These are phyloP conservation scores for Protomyces macrosporus DNA, from an alignment of 1,139 yeast genomes.

Conservation along the genomic window DNA sequence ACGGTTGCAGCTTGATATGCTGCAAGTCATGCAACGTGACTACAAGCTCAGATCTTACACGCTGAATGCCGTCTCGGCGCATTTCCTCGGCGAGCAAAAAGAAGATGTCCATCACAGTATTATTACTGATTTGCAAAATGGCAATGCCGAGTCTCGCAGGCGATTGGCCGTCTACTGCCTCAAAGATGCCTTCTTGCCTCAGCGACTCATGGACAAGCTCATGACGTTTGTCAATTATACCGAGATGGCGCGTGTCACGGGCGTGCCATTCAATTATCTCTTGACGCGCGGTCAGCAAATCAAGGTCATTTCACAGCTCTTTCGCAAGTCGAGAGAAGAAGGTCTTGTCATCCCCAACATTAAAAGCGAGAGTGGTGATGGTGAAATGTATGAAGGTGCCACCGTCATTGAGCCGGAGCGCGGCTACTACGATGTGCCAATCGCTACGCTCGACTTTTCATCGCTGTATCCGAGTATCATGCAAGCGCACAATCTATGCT, in stretches of 20 bases:
- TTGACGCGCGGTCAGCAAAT: slow-evolving; percentile 94
- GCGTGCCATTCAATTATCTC: slow-evolving; percentile 90
- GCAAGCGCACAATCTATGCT: slow-evolving; percentile 99
- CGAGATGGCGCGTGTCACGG: slow-evolving; percentile 99
- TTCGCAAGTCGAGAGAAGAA: slow-evolving; percentile 80
- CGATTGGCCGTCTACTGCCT: slow-evolving; percentile 94
- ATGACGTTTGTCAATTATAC: slow-evolving; percentile 97
- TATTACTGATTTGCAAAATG: slow-evolving; percentile 89
- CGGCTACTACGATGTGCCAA: slow-evolving; percentile 95
- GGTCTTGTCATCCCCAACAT: slow-evolving; percentile 87
- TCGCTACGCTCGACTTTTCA: slow-evolving; percentile 95
- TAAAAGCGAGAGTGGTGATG: slow-evolving; percentile 66
- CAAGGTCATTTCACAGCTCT: slow-evolving; percentile 90
- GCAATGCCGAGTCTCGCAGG: slow-evolving; percentile 85
- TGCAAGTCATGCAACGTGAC: slow-evolving; percentile 91
- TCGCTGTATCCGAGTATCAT: slow-evolving; percentile 96
- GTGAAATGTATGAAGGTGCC: slow-evolving; percentile 97
- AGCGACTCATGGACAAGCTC: slow-evolving; percentile 78
- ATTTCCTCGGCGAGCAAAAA: slow-evolving; percentile 88
- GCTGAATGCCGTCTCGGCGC: slow-evolving; percentile 89
- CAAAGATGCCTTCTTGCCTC: slow-evolving; percentile 90
- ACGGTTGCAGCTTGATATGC: slow-evolving; percentile 85
- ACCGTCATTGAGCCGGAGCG: slow-evolving; percentile 95
- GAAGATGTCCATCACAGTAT: slow-evolving; percentile 98
- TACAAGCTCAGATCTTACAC: slow-evolving; percentile 92